A percentile compares a stretch with the other conserved stretches of the same genome.
These are phyloP conservation scores for Pythium monospermum DNA, from an alignment of 352 stramenopile genomes.

Conservation along the genomic window DNA sequence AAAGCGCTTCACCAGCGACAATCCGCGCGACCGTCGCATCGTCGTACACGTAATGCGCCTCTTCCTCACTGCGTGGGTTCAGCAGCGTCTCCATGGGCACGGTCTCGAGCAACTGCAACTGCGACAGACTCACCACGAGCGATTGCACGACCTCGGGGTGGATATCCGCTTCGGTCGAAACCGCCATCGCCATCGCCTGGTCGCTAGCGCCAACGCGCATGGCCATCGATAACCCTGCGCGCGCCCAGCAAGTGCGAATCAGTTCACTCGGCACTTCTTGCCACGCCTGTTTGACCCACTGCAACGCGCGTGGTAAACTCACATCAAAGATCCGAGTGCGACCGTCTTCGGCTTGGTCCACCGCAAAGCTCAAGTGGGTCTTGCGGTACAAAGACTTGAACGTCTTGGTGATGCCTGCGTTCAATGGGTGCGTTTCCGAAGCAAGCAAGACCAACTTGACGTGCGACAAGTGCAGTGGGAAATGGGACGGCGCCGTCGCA, in stretches of 20 bases:
- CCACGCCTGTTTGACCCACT: constrained; percentile 20
- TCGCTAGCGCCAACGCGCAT: no score
- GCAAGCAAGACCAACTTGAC: constrained; percentile 8
- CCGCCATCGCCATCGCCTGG: no score
- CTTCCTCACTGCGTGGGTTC: constrained; percentile 2
- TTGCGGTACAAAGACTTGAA: constrained; percentile 19
- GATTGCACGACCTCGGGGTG: constrained; percentile 16
- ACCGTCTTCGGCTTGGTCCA: constrained; percentile 16
- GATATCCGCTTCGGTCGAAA: no score
- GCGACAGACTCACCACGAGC: constrained; percentile 20
- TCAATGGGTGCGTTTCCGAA: constrained; percentile 3
- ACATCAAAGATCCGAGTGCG: constrained; percentile 6
- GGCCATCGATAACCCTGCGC: not conserved
- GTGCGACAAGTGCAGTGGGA: constrained; percentile 13
- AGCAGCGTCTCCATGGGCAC: constrained; percentile 17
- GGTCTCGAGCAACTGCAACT: constrained; percentile 17
- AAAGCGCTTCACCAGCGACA: constrained; percentile 3
- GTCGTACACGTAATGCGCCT: constrained; percentile 20
- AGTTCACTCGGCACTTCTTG: constrained; percentile 12
- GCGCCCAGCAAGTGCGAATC: constrained; percentile 9
- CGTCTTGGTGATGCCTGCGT: constrained; percentile 9
- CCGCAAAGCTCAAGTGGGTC: constrained; percentile 17
- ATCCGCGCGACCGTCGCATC: constrained; percentile 16
- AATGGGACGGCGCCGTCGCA: constrained; percentile 13
- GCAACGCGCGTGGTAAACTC: constrained; percentile 9